Conservation (phyloP, 116 monocot species). For the Zostera marina region DNA sequence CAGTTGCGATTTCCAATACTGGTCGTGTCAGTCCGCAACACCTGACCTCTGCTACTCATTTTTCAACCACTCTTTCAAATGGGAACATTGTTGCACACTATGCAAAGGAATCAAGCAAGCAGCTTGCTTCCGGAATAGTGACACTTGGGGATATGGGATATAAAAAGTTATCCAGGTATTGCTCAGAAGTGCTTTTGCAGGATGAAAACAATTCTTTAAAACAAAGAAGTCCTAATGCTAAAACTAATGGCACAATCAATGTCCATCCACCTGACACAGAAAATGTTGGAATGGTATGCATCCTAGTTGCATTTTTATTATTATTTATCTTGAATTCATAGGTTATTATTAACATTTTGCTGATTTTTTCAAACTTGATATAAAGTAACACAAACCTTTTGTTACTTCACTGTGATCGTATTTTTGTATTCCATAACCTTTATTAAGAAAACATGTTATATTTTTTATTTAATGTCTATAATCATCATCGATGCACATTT, state of each 20-base stretch:
- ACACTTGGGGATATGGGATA: slow-evolving; percentile 82
- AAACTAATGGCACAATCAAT: slow-evolving; percentile 5
- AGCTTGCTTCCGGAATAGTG: slow-evolving; percentile 70
- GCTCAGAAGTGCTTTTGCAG: slow-evolving; percentile 25
- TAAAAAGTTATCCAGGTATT: slow-evolving; percentile 72
- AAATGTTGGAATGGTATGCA: slow-evolving; percentile 59
- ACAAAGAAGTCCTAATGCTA: slow-evolving; percentile 23
- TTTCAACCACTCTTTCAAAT: slow-evolving; percentile 25
- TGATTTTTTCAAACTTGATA: not conserved
- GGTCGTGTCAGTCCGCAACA: slow-evolving; percentile 50
- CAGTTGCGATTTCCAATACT: slow-evolving; percentile 34
- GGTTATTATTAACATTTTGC: not conserved
- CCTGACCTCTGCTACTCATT: slow-evolving; percentile 16
- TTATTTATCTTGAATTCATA: not conserved
- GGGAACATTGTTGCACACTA: slow-evolving; percentile 59
- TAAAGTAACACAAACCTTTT: not conserved
- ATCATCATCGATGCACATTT: not conserved
- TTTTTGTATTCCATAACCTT: too few species aligned
- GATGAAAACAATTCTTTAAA: slow-evolving; percentile 30
- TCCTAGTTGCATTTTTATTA: not conserved
- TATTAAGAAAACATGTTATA: too few species aligned
- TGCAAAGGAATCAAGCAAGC: slow-evolving; percentile 90
- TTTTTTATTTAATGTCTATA: too few species aligned
- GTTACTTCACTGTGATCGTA: too few species aligned
- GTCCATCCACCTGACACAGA: slow-evolving; percentile 29